Conservation (phyloP, 140 eudicot species). For the Erigeron philadelphicus region DNA sequence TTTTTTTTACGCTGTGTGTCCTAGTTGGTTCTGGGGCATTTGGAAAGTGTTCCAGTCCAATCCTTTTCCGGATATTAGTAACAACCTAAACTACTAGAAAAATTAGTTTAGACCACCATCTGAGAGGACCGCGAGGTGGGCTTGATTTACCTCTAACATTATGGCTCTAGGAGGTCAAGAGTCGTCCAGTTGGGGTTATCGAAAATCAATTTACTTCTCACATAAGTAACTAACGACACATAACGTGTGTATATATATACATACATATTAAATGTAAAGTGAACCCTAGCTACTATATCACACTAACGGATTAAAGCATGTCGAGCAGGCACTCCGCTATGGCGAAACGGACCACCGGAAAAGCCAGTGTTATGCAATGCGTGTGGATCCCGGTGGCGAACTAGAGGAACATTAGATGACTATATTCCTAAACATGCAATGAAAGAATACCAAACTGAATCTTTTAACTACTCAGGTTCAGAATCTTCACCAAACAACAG, state of each 20-base stretch:
- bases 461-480: background rate
- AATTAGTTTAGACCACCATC: no score
- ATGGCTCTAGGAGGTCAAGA: no score
- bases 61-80: no score
- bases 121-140: no score
- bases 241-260: background rate
- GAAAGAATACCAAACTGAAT: background rate
- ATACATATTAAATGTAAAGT: background rate
- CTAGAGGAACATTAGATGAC: constrained; percentile 28
- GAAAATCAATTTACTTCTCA: constrained; percentile 4
- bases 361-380: constrained; percentile 50
- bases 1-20: no score
- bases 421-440: constrained; percentile 41
- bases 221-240: background rate
- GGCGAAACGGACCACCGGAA: constrained; percentile 41
- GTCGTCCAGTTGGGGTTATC: no score
- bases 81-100: no score
- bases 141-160: no score
- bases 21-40: no score
- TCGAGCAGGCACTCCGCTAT: constrained; percentile 38
- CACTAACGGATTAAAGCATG: constrained; percentile 15
- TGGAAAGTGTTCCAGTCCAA: no score
- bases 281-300: background rate
- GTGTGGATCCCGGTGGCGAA: constrained; percentile 46
- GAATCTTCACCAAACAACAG: background rate